Base-by-base conservation (phyloP, 495 filamentous ascomycete genomes). In the Aspergillus haitiensis region DNA sequence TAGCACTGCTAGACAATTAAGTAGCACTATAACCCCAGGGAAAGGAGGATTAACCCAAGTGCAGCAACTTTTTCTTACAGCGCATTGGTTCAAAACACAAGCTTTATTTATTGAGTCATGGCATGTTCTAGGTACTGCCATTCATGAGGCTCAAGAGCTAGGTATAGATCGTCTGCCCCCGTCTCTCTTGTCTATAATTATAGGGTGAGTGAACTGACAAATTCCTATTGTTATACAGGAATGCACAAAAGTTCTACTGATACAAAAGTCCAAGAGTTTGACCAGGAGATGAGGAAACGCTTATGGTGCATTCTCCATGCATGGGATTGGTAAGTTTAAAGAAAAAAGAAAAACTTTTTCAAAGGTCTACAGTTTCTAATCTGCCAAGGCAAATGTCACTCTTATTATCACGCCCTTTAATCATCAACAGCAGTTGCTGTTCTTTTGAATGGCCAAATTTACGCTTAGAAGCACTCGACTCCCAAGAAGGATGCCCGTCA, bases 71-170 rank as follows among this genome's bases (percentile, higher is more conserved):
- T 81, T 83, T 59, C 65, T 82, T 3, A 79, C 72, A n/a, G 74
- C 73, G 5, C 72, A 72, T 44, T 84, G 78, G 79, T 79, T 69
- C 62, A 84, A 84, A 66, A 77, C 76, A 12, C 79, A 81, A 48
- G 75, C 75, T 46, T 65, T 73, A n/a, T 82, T 81, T 64, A 73
- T 77, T 5, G 80, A 82, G 46, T 74, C 78, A 2, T 82, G 82
- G 80, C 80, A 83, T 66, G 67, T 73, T 11, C 55, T 84, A 36
- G 66, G 73, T 42, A 60, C 64, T 48, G 72, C 75, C 13, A 78
- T 82, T 49, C 75, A 76, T 9, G 80, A 80, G 33, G 81, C 79
- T 0, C 79, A 81, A 57, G 81, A 84, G 57, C 71, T 80, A 54
- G 80, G 80, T 78, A 71, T 32, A 35, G 5, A 13, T 3, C 3